phyloP scores from a whole-genome alignment of 2,329 filamentous ascomycete species.

The Beauveria varroae region DNA sequence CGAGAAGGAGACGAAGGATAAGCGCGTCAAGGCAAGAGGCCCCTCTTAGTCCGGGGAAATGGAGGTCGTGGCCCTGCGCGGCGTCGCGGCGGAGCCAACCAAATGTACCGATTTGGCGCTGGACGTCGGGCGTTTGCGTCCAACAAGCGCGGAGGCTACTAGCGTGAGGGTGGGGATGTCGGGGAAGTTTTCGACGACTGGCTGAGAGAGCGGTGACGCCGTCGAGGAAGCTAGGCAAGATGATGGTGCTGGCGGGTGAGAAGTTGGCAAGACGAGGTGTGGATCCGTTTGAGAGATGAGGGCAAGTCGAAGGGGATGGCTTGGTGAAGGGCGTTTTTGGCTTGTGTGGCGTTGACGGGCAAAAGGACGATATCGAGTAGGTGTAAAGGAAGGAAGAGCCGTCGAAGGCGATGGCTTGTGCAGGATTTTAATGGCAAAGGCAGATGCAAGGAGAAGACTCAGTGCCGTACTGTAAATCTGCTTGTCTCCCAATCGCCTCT shows the following conservation, averaged over 20 bases:
- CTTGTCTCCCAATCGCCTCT: background rate
- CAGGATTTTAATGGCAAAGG: too few relatives aligned
- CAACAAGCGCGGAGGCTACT: background rate
- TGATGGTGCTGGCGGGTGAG: background rate
- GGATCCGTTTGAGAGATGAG: background rate
- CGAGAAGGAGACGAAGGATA: background rate
- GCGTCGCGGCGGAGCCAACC: slow-evolving; percentile 14
- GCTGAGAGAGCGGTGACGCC: background rate
- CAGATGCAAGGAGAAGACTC: background rate
- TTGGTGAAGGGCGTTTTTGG: background rate
- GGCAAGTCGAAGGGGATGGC: too few relatives aligned
- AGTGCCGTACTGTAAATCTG: background rate
- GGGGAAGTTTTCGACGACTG: background rate
- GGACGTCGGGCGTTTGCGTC: background rate
- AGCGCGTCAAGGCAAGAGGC: background rate
- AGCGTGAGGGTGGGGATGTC: background rate
- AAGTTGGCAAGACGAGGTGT: background rate
- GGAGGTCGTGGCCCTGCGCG: background rate
- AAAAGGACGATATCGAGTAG: too few relatives aligned
- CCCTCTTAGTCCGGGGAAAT: slow-evolving; percentile 11
- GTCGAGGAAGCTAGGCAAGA: background rate
- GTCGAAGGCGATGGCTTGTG: too few relatives aligned
- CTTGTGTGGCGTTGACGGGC: too few relatives aligned
- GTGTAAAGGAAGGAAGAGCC: too few relatives aligned
- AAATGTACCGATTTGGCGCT: slow-evolving; percentile 12